Conservation (phyloP, 441 rosid species). For the Mallotus japonicus region DNA sequence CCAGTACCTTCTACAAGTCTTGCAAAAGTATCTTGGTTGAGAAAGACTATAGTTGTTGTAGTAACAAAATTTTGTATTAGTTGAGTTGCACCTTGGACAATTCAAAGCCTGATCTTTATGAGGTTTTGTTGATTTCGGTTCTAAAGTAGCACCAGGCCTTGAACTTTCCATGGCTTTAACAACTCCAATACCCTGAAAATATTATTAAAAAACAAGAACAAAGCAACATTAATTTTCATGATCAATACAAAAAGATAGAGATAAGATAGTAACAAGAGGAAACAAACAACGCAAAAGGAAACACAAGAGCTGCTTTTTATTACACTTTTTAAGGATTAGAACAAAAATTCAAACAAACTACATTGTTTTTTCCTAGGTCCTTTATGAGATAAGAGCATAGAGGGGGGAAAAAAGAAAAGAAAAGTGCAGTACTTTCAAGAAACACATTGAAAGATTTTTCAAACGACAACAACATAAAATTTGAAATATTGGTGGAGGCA, state of each 20-base stretch:
- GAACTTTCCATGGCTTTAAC: constrained; percentile 66
- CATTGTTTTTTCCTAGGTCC: background rate
- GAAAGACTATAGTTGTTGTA: constrained; percentile 87
- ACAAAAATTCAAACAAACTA: background rate
- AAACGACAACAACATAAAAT: constrained; percentile 1
- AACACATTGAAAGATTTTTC: background rate
- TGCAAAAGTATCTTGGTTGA: constrained; percentile 84
- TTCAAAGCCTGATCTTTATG: constrained; percentile 66
- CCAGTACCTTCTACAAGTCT: constrained; percentile 82
- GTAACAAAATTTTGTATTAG: constrained; percentile 79
- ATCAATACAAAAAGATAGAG: background rate
- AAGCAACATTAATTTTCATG: constrained; percentile 23
- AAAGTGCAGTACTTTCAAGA: constrained; percentile 16
- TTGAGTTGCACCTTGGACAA: constrained; percentile 83
- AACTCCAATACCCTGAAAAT: constrained; percentile 48
- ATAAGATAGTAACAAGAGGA: background rate
- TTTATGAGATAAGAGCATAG: background rate
- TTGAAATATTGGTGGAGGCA: background rate
- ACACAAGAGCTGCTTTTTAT: background rate
- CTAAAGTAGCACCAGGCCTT: constrained; percentile 34
- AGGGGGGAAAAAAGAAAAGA: background rate
- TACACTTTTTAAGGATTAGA: constrained; percentile 6
- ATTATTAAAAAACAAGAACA: background rate
- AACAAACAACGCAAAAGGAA: background rate
- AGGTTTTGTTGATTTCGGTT: constrained; percentile 47